Evolutionary conservation across 192 early-diverging fungal species (phyloP).

Genomic region (Dispira parvispora): DNA sequence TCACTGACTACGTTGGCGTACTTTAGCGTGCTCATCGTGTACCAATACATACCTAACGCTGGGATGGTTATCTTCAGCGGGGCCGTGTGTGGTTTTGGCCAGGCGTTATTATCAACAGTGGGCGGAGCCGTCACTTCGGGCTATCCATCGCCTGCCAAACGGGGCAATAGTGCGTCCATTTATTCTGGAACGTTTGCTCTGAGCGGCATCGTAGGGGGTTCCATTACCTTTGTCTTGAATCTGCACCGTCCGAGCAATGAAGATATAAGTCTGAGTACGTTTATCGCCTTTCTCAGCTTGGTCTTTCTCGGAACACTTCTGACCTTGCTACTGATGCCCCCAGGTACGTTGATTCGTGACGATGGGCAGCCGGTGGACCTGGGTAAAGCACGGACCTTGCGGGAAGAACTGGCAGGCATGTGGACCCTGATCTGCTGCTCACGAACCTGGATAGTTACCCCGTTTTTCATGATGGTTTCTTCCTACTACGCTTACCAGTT

Average conservation of each 20-base stretch:
- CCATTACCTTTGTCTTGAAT: conserved; percentile 3
- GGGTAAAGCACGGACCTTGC: neutral
- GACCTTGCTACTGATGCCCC: conserved; percentile 1
- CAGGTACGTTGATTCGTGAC: conserved; percentile 4
- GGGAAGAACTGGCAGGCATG: neutral
- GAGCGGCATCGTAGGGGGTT: neutral
- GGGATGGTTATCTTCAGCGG: neutral
- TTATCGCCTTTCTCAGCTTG: neutral
- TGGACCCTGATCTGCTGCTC: neutral
- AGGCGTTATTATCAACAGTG: neutral
- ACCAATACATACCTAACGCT: neutral
- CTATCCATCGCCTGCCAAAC: conserved; percentile 7
- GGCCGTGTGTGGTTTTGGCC: neutral
- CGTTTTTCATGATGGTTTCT: neutral
- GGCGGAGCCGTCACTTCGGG: conserved; percentile 6
- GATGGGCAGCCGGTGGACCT: neutral
- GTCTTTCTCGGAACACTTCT: neutral
- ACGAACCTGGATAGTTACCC: neutral
- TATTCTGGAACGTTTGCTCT: neutral
- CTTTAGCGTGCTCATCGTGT: neutral
- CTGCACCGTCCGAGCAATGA: neutral
- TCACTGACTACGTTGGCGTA: neutral
- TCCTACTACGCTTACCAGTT: conserved; percentile 9
- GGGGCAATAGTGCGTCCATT: neutral
- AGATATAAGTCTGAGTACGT: neutral